phyloP scores from a whole-genome alignment of 2,329 filamentous ascomycete species.

The Fusarium stilboides region DNA sequence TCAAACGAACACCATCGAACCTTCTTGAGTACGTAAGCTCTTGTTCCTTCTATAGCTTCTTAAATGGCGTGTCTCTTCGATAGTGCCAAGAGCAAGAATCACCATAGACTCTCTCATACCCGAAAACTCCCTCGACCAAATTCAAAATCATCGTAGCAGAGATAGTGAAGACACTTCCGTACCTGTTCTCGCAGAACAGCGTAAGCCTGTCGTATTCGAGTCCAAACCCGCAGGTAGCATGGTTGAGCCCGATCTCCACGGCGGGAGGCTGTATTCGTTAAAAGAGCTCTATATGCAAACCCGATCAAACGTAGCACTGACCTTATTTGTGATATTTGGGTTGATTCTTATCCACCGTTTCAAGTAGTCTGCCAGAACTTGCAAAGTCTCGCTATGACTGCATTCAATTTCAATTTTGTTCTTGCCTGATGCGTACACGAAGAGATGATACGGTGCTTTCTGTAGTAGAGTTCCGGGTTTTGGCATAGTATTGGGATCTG shows the following conservation, averaged over 20 bases:
- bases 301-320: constrained; percentile 36
- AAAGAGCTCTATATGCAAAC: background rate
- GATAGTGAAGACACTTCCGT: constrained; percentile 53
- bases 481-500: constrained; percentile 58
- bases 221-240: constrained; percentile 62
- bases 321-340: constrained; percentile 55
- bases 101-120: constrained; percentile 55
- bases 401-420: constrained; percentile 60
- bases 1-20: no score
- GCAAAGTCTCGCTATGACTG: constrained; percentile 63
- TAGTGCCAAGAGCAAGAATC: constrained; percentile 50
- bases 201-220: constrained; percentile 61
- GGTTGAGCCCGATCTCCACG: constrained; percentile 59
- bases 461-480: constrained; percentile 65
- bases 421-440: constrained; percentile 53
- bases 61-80: constrained; percentile 38
- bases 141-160: constrained; percentile 62
- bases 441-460: constrained; percentile 64
- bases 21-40: background rate
- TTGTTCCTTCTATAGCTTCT: constrained; percentile 2
- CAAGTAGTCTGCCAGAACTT: constrained; percentile 63
- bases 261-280: constrained; percentile 56
- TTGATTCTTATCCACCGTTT: constrained; percentile 64
- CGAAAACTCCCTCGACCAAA: constrained; percentile 64
- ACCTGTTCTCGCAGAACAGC: constrained; percentile 55